Percentiles rank a stretch among this genome's conserved stretches.
Conservation (phyloP, 139 green algal genomes). For the Picochlorum costavermella region DNA sequence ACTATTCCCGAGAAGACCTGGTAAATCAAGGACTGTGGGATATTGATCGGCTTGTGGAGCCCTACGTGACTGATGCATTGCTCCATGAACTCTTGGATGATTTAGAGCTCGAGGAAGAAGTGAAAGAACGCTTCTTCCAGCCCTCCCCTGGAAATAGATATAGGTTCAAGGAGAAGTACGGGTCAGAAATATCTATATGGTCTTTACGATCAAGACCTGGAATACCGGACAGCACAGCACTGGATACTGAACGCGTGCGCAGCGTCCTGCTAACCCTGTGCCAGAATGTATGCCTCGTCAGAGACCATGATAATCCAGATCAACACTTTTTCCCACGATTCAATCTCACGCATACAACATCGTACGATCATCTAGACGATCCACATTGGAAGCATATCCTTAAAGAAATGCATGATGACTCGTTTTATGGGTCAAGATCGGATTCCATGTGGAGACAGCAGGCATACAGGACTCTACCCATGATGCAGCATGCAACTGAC, state of each 20-base stretch:
- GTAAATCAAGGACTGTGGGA: constrained; percentile 81
- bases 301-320: constrained; percentile 46
- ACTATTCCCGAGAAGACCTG: constrained; percentile 68
- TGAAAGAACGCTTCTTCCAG: constrained; percentile 48
- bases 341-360: constrained; percentile 55
- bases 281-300: constrained; percentile 82
- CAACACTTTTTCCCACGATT: constrained; percentile 66
- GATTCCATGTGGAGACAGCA: constrained; percentile 69
- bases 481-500: constrained; percentile 60
- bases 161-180: constrained; percentile 39
- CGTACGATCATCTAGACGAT: constrained; percentile 61
- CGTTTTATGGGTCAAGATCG: constrained; percentile 66
- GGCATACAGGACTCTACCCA: constrained; percentile 73
- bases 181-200: constrained; percentile 37
- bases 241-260: constrained; percentile 30
- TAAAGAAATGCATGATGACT: constrained; percentile 71
- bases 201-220: constrained; percentile 32
- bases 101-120: constrained; percentile 30
- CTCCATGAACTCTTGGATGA: constrained; percentile 46
- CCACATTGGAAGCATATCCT: constrained; percentile 49
- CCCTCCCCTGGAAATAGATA: constrained; percentile 25
- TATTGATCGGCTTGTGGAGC: constrained; percentile 55
- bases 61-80: constrained; percentile 40
- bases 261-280: constrained; percentile 67
- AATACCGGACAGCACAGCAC: constrained; percentile 52